Evolutionary conservation across 768 basidiomycete species (phyloP).

Genomic region (Calocybe gangraenosa): DNA sequence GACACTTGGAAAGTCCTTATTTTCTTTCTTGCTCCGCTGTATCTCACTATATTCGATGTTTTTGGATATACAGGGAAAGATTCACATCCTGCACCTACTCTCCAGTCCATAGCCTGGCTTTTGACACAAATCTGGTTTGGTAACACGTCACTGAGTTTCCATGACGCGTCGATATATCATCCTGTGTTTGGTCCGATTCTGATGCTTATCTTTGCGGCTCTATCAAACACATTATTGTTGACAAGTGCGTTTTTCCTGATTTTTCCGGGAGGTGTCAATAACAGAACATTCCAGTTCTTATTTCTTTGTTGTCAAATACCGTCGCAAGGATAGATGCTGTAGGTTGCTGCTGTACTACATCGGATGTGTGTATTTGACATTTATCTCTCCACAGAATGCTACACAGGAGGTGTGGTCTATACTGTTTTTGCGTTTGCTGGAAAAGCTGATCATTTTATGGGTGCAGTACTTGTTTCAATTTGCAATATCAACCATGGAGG

Average conservation of each 20-base stretch:
- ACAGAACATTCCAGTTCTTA: conserved; percentile 47
- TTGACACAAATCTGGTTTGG: conserved; percentile 90
- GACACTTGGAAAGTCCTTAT: conserved; percentile 31
- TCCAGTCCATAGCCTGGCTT: conserved; percentile 69
- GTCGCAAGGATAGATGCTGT: conserved; percentile 77
- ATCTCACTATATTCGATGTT: neutral
- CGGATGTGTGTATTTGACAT: neutral
- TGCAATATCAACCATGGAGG: conserved; percentile 84
- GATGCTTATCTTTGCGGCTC: conserved; percentile 76
- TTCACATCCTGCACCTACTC: conserved; percentile 21
- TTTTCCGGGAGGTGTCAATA: neutral
- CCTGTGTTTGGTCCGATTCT: conserved; percentile 72
- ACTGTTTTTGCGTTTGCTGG: too few species aligned
- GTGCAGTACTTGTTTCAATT: conserved; percentile 83
- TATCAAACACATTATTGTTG: conserved; percentile 74
- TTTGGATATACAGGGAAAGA: conserved; percentile 25
- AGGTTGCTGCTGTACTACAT: conserved; percentile 14
- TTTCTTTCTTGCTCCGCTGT: neutral
- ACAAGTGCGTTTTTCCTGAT: conserved; percentile 53
- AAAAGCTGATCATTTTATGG: conserved; percentile 38
- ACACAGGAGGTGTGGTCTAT: conserved; percentile 41
- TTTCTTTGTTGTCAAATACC: conserved; percentile 88
- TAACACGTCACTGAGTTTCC: conserved; percentile 61
- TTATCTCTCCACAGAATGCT: conserved; percentile 31
- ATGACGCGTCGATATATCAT: conserved; percentile 55